phyloP scores from a whole-genome alignment of 306 rosid genomes.

The Phaseolus lunatus region DNA sequence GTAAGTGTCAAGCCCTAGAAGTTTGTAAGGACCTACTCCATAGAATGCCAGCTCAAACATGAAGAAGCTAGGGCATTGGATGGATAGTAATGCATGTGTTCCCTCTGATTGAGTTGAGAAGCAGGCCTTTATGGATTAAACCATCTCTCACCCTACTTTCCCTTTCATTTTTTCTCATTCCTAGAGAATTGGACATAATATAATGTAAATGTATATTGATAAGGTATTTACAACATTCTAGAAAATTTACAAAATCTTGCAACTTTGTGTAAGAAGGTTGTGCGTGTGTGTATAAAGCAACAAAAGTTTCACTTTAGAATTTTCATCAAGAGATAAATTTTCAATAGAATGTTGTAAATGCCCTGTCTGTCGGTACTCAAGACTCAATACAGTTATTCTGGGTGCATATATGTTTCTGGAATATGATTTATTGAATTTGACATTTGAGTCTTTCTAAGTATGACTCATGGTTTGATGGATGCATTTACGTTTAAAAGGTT shows the following conservation, averaged over 20 bases:
- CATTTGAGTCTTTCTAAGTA: neutral
- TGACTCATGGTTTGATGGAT: slow-evolving; percentile 9
- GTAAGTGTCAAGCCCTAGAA: neutral
- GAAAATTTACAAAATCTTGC: neutral
- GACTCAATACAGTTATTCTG: neutral
- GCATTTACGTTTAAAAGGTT: neutral
- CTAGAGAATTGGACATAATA: neutral
- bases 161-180: neutral
- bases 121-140: slow-evolving; percentile 12
- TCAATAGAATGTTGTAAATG: slow-evolving; percentile 21
- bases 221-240: slow-evolving; percentile 17
- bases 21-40: neutral
- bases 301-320: neutral
- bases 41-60: neutral
- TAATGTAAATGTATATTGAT: slow-evolving; percentile 4
- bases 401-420: neutral
- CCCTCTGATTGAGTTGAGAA: neutral
- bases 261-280: neutral
- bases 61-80: neutral
- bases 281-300: neutral
- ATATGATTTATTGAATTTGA: slow-evolving; percentile 6
- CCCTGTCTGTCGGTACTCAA: neutral
- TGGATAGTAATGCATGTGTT: neutral
- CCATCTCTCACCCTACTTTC: slow-evolving; percentile 7
- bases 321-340: neutral